Conservation (phyloP, 129 eudicot species). For the Chrysanthemum lavandulifolium region DNA sequence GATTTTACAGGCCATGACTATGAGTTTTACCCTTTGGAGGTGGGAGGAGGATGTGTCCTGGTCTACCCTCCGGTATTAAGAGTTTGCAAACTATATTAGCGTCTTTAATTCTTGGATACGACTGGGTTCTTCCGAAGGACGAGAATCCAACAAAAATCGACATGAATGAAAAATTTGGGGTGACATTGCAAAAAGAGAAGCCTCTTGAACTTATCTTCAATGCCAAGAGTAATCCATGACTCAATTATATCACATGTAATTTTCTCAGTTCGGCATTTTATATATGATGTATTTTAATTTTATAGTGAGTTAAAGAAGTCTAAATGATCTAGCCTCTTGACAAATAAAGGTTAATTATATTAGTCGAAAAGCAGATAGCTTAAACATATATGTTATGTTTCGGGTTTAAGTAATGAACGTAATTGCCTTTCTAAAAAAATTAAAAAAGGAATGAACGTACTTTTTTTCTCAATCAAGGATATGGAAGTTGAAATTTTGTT, state of each 20-base stretch:
- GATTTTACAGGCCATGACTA: constrained; percentile 27
- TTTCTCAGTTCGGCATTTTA: neutral
- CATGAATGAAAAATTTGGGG: constrained; percentile 33
- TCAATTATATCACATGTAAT: too few species aligned
- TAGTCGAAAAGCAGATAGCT: too few species aligned
- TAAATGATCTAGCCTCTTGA: too few species aligned
- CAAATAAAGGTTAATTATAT: too few species aligned
- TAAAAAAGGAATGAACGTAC: too few species aligned
- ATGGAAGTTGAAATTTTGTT: too few species aligned
- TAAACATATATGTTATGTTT: too few species aligned
- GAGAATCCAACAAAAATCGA: constrained; percentile 27
- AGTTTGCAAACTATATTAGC: constrained; percentile 28
- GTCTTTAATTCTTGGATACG: constrained; percentile 26
- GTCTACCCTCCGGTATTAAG: constrained; percentile 31
- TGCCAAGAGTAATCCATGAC: neutral
- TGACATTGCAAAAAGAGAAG: constrained; percentile 20
- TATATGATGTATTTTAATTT: neutral
- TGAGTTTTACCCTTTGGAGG: constrained; percentile 37
- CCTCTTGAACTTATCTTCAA: constrained; percentile 20
- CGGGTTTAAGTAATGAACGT: too few species aligned
- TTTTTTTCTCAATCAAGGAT: too few species aligned
- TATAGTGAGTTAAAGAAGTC: too few species aligned
- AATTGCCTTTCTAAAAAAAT: too few species aligned
- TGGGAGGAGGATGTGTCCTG: constrained; percentile 49
- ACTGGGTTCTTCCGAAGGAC: constrained; percentile 33